These are phyloP conservation scores for Diaporthe sp. DNA, from an alignment of 2,329 filamentous ascomycete species.

Conservation along the genomic window DNA sequence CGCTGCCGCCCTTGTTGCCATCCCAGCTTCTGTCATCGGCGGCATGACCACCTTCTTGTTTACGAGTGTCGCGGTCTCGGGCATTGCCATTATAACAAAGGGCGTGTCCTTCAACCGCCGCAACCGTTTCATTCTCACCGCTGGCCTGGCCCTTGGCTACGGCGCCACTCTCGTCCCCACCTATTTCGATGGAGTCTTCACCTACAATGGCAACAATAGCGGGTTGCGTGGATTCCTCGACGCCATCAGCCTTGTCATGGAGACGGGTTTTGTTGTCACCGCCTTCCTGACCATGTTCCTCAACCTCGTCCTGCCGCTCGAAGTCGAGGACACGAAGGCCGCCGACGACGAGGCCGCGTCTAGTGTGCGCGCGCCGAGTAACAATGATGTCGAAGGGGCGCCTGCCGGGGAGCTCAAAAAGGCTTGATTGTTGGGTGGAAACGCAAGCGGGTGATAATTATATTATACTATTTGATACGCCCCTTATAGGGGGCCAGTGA, in stretches of 20 bases:
- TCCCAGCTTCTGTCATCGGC: constrained; percentile 76
- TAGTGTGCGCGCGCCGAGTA: constrained; percentile 12
- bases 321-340: constrained; percentile 78
- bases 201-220: constrained; percentile 77
- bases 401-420: constrained; percentile 22
- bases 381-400: neutral
- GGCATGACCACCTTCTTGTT: constrained; percentile 88
- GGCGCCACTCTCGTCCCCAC: constrained; percentile 75
- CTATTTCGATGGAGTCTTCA: constrained; percentile 81
- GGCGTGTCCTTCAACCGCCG: constrained; percentile 81
- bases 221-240: constrained; percentile 81
- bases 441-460: neutral
- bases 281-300: constrained; percentile 80
- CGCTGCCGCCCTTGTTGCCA: constrained; percentile 82
- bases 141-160: constrained; percentile 80
- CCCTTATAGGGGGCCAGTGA: neutral
- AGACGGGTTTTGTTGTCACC: constrained; percentile 82
- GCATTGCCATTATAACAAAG: constrained; percentile 80
- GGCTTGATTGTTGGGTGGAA: neutral
- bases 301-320: constrained; percentile 80
- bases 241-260: constrained; percentile 79
- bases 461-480: neutral
- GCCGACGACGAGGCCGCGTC: constrained; percentile 11
- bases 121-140: constrained; percentile 86
- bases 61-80: constrained; percentile 80